Base-by-base conservation (phyloP, 2,329 filamentous ascomycete species). In the Rhynchosporium graminicola region DNA sequence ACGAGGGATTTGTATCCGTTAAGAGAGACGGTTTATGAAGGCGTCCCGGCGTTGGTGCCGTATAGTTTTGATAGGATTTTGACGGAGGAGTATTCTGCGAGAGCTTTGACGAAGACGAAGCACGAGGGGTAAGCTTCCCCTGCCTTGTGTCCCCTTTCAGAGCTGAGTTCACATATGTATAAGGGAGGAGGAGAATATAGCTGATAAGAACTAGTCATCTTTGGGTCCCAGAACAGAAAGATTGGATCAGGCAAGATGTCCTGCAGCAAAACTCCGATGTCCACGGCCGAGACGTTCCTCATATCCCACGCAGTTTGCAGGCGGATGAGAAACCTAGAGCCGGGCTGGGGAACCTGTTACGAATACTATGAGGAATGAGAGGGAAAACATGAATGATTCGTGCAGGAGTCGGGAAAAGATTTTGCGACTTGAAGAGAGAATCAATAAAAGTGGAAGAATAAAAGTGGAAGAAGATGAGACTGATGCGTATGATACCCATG, bases 1-100 rank as follows among this genome's bases (percentile, higher is more conserved):
- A 86, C 83, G 31, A 78, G 78, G n/a, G 89, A 95, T 69, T 78
- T 95, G 12, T 95, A 87, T 76, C 91, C 91, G 3, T 80, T 95
- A 80, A 83, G 90, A 15, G 80, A 86, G 72, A 89, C 86, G 31
- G 82, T 84, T 65, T 95, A 91, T 69, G 91, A 95, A 77, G 90
- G 89, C 26, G 86, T 90, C 1, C 77, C 81, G 12, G 89, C 89
- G 29, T 82, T 81, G 67, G 83, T 95, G 29, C 91, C 91, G 3
- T 89, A 85, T 72, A 80, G 79, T 60, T 89, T 88, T 66, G 87
- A 90, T 69, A 81, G 80, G 71, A 84, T 90, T 33, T 75, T 91
- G 60, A 79, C 80, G 3, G 82, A 85, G 36, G 88, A 91, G 76
- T 91, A 91, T 69, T 80, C 83, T 36, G 74, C 77, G n/a, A 84